Evolutionary conservation across 1,139 yeast species (phyloP).

Genomic region (Entelexis paramagnoliae): DNA sequence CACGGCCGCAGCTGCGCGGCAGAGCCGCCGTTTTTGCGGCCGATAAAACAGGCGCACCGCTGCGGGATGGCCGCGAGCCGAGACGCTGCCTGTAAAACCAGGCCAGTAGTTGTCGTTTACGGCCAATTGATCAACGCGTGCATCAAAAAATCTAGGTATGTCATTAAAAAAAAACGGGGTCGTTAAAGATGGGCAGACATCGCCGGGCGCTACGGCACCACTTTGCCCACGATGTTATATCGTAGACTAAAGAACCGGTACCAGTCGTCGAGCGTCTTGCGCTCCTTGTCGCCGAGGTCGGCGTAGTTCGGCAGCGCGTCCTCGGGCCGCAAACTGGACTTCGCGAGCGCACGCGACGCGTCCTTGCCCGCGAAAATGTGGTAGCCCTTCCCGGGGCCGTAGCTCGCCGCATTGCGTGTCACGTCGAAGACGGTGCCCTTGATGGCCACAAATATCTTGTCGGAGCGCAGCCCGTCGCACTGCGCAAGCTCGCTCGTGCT

Average conservation of each 20-base stretch:
- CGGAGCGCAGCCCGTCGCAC: conserved; percentile 38
- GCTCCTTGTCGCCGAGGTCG: conserved; percentile 48
- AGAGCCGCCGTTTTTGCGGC: too few species aligned
- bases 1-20: too few species aligned
- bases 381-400: conserved; percentile 70
- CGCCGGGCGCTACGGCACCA: background rate
- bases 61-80: too few species aligned
- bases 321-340: conserved; percentile 41
- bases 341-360: conserved; percentile 59
- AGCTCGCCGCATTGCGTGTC: conserved; percentile 49
- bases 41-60: too few species aligned
- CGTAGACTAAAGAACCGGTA: conserved; percentile 66
- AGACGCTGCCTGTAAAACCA: too few species aligned
- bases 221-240: conserved; percentile 42
- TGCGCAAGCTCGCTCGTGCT: conserved; percentile 36
- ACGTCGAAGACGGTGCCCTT: conserved; percentile 74
- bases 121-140: background rate
- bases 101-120: too few species aligned
- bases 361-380: conserved; percentile 67
- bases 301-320: conserved; percentile 59
- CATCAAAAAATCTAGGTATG: background rate
- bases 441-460: conserved; percentile 56
- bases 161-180: conserved; percentile 1
- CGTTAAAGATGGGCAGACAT: conserved; percentile 1
- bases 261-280: conserved; percentile 73